These are phyloP conservation scores for Chalciporus sp. DNA, from an alignment of 1,284 basidiomycete species.

Conservation along the genomic window DNA sequence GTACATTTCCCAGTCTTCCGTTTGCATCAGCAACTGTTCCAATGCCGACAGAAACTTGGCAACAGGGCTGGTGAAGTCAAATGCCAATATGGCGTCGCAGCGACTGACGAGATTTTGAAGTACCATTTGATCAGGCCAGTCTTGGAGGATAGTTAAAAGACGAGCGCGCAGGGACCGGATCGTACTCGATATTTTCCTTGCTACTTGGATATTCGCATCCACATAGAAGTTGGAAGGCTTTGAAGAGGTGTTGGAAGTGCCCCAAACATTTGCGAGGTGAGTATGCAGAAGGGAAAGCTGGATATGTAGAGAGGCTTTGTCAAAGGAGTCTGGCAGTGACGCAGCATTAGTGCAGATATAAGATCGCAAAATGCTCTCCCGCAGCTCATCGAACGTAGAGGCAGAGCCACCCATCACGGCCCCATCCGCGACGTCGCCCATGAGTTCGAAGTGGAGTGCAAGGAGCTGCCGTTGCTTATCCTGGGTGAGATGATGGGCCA, in stretches of 20 bases:
- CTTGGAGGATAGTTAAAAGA: slow-evolving; percentile 61
- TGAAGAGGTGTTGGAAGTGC: slow-evolving; percentile 4
- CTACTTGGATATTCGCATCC: slow-evolving; percentile 73
- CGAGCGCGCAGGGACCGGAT: slow-evolving; percentile 56
- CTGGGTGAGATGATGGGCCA: slow-evolving; percentile 18
- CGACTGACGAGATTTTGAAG: slow-evolving; percentile 83
- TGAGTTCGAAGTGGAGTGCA: slow-evolving; percentile 29
- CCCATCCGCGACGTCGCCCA: slow-evolving; percentile 4
- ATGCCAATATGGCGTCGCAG: slow-evolving; percentile 68
- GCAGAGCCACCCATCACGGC: neutral
- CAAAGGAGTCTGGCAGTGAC: slow-evolving; percentile 28
- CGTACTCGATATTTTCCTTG: slow-evolving; percentile 59
- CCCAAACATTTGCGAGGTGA: slow-evolving; percentile 24
- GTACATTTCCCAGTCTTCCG: slow-evolving; percentile 97
- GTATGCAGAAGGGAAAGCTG: slow-evolving; percentile 30
- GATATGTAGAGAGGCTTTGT: slow-evolving; percentile 28
- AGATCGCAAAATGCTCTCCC: slow-evolving; percentile 25
- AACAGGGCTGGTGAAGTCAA: slow-evolving; percentile 74
- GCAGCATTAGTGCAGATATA: slow-evolving; percentile 15
- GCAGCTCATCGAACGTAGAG: slow-evolving; percentile 22
- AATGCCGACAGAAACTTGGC: slow-evolving; percentile 85
- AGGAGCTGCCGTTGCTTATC: slow-evolving; percentile 30
- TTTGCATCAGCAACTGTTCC: slow-evolving; percentile 86
- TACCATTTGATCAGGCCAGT: slow-evolving; percentile 99
- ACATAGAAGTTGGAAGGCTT: slow-evolving; percentile 76